A percentile compares a stretch with the other conserved stretches of the same genome.
Conservation (phyloP, 164 flowering plant genomes). For the Stephania yunnanensis region DNA sequence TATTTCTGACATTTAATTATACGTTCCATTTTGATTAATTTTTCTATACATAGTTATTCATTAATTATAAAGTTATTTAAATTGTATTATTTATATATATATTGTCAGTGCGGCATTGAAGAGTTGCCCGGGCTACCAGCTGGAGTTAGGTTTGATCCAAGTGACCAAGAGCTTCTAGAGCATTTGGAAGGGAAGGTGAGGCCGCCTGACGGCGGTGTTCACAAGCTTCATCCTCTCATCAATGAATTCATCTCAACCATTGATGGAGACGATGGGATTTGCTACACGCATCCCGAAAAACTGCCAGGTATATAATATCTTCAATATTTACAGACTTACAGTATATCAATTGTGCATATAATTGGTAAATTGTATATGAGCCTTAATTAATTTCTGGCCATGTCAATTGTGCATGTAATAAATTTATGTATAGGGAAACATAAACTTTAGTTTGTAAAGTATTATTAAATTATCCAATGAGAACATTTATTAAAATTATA, state of each 20-base stretch:
- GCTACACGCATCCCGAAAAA: slow-evolving; percentile 93
- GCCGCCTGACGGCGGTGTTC: slow-evolving; percentile 25
- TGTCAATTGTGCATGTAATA: not conserved
- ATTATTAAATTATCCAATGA: no score
- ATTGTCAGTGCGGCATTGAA: slow-evolving; percentile 40
- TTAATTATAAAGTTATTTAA: no score
- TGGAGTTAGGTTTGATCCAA: slow-evolving; percentile 94
- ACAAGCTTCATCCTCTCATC: slow-evolving; percentile 71
- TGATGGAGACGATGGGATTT: slow-evolving; percentile 86
- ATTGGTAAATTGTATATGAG: no score
- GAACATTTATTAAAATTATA: no score
- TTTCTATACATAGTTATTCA: no score
- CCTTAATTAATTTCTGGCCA: no score
- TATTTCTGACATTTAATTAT: not conserved
- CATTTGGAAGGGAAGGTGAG: slow-evolving; percentile 81
- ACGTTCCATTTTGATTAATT: no score
- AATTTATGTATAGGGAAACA: not conserved
- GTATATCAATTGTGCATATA: no score
- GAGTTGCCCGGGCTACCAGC: slow-evolving; percentile 90
- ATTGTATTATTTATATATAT: not conserved
- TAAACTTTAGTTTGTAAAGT: not conserved
- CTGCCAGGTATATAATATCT: slow-evolving; percentile 57
- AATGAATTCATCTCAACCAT: slow-evolving; percentile 90
- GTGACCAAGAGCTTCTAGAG: slow-evolving; percentile 73
- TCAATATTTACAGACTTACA: not conserved